Evolutionary conservation across 163 green algal species (phyloP).

Genomic region (Scenedesmus sp.): DNA sequence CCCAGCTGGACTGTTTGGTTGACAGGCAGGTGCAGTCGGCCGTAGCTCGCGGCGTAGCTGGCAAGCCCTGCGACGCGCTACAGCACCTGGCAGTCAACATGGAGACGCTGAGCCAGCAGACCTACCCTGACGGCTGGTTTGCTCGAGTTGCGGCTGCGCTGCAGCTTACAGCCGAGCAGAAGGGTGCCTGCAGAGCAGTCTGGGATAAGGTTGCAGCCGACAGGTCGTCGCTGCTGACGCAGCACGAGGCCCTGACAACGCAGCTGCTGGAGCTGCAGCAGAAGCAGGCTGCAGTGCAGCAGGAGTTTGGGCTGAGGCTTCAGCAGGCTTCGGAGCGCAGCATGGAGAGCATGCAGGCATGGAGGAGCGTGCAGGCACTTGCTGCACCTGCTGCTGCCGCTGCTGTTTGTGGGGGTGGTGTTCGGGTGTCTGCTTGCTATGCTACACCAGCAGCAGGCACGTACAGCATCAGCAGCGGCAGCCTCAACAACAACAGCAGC

Average conservation of each 20-base stretch:
- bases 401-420: background rate
- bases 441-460: background rate
- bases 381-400: background rate
- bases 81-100: background rate
- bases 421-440: background rate
- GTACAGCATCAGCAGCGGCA: background rate
- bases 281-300: background rate
- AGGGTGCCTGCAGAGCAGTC: background rate
- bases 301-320: background rate
- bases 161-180: background rate
- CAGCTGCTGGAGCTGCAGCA: slow-evolving; percentile 16
- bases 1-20: background rate
- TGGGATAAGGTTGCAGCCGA: background rate
- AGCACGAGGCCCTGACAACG: background rate
- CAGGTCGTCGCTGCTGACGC: background rate
- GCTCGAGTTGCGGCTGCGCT: background rate
- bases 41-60: background rate
- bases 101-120: background rate
- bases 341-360: background rate
- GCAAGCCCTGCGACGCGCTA: background rate
- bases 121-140: background rate
- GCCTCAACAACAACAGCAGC: background rate
- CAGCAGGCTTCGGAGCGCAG: background rate
- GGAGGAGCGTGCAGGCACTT: background rate
- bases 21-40: background rate